Base-by-base conservation (phyloP, 129 eudicot species). In the Chrysanthemum makinoi region DNA sequence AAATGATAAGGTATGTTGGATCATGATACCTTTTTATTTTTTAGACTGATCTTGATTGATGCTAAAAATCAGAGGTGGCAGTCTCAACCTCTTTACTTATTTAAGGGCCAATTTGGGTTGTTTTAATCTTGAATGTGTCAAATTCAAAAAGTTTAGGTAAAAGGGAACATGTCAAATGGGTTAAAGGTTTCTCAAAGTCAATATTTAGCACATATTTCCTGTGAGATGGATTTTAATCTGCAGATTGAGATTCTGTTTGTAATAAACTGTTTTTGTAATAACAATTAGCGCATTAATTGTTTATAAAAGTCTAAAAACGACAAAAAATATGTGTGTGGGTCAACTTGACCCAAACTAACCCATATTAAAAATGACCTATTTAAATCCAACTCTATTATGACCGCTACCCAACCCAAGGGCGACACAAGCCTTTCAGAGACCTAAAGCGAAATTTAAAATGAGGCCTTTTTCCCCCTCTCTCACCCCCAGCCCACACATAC, bases 1-100 rank as follows among this genome's bases (percentile, higher is more conserved):
- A n/a, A 69, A 72, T n/a, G 79, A 75, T 26, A 80, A 84, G 87
- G 96, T 88, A 28, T 12, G 44, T 10, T 63, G 53, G 63, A 62
- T 74, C 39, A 67, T 57, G 58, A 50, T 62, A 55, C 6, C 20
- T 5, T 30, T 2, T 48, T 35, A 26, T 26, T 26, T 26, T 26
- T 3, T 6, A 33, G 8, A 5, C 8, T 35, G 8, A 35, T 35
- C 44, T 9, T 6, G 44, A 35, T 6, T 35, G 44, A 35, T 35
- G 44, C 44, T 35, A 6, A 35, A 35, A 35, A 0, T 35, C 8
- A 59, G 16, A 22, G 30, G n/a, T 24, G 28, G 18, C 44, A 60
- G 17, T 19, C 60, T 66, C 10, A 3, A n/a, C 49, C 49, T 8
- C 0, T 50, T 72, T 59, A 57, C 9, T 46, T 46, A 47, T 44